These are phyloP conservation scores for Papiliotrema fonsecae DNA, from an alignment of 1,284 basidiomycete species.

Conservation along the genomic window DNA sequence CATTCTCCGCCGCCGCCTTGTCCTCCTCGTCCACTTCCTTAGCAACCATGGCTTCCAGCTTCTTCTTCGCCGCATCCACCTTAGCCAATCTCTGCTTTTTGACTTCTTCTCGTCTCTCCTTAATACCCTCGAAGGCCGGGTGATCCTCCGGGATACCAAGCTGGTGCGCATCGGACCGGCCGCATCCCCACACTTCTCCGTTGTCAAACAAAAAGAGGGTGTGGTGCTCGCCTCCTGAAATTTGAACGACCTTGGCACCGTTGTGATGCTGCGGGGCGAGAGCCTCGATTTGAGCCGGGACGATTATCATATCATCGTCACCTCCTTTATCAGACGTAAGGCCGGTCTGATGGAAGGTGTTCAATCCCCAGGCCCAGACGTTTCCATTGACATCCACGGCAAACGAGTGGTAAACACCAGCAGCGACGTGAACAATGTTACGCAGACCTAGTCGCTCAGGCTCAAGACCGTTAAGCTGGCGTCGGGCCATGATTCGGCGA, in stretches of 20 bases:
- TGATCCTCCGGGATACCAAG: conserved; percentile 66
- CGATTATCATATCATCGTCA: conserved; percentile 56
- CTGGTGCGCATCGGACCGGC: conserved; percentile 71
- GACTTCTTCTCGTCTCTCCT: conserved; percentile 40
- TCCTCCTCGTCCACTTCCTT: conserved; percentile 28
- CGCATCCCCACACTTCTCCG: conserved; percentile 78
- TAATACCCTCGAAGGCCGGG: conserved; percentile 52
- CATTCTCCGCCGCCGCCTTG: conserved; percentile 33
- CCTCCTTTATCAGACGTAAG: conserved; percentile 37
- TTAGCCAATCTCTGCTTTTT: conserved; percentile 37
- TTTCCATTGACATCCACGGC: conserved; percentile 76
- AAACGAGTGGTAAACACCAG: conserved; percentile 81
- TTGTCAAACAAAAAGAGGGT: conserved; percentile 77
- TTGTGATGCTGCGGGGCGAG: conserved; percentile 64
- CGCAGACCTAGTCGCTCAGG: conserved; percentile 75
- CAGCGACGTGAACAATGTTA: conserved; percentile 70
- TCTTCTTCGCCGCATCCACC: conserved; percentile 23
- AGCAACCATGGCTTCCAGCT: conserved; percentile 19
- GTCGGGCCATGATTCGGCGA: conserved; percentile 73
- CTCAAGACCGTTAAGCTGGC: conserved; percentile 66
- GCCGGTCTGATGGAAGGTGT: conserved; percentile 68
- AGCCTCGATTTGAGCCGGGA: conserved; percentile 63
- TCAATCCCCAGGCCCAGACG: conserved; percentile 89
- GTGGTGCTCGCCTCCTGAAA: conserved; percentile 69
- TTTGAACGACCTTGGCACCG: conserved; percentile 61